Evolutionary conservation across 2,329 filamentous ascomycete genomes (phyloP).

Genomic region (Trichothecium sympodiale): DNA sequence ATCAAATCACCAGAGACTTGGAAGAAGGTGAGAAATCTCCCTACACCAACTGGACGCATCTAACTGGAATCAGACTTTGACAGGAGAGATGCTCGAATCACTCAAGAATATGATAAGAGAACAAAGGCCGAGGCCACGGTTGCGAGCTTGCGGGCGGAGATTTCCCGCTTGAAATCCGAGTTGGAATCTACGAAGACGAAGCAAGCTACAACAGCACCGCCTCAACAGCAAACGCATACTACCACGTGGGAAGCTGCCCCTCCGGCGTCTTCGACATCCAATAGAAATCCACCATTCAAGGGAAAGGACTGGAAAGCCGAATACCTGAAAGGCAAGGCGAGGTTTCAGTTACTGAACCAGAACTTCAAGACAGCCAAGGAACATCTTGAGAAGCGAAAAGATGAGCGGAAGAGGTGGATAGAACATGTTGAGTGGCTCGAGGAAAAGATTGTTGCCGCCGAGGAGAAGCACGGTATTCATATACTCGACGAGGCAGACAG

Average conservation of each 20-base stretch:
- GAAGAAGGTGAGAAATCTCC: conserved; percentile 17
- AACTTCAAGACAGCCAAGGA: conserved; percentile 29
- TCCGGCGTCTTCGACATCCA: conserved; percentile 1
- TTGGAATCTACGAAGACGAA: neutral
- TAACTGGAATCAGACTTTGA: neutral
- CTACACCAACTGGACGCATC: neutral
- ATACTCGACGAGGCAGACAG: conserved; percentile 14
- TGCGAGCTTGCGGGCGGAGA: neutral
- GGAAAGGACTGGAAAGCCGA: conserved; percentile 17
- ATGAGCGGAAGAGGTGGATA: conserved; percentile 32
- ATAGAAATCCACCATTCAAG: no score
- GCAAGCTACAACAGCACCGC: neutral
- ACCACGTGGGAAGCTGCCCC: conserved; percentile 2
- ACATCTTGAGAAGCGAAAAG: conserved; percentile 26
- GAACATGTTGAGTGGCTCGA: conserved; percentile 31
- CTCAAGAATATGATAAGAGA: neutral
- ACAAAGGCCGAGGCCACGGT: conserved; percentile 1
- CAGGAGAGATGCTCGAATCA: neutral
- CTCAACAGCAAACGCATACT: neutral
- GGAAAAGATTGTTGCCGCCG: conserved; percentile 29
- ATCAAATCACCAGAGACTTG: conserved; percentile 26
- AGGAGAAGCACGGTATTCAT: conserved; percentile 22
- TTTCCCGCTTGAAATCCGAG: neutral
- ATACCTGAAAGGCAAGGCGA: conserved; percentile 25
- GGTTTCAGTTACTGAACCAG: conserved; percentile 27